A percentile compares a stretch with the other conserved stretches of the same genome.
phyloP scores from a whole-genome alignment of 352 stramenopile genomes.

The Globisporangium alternatum region DNA sequence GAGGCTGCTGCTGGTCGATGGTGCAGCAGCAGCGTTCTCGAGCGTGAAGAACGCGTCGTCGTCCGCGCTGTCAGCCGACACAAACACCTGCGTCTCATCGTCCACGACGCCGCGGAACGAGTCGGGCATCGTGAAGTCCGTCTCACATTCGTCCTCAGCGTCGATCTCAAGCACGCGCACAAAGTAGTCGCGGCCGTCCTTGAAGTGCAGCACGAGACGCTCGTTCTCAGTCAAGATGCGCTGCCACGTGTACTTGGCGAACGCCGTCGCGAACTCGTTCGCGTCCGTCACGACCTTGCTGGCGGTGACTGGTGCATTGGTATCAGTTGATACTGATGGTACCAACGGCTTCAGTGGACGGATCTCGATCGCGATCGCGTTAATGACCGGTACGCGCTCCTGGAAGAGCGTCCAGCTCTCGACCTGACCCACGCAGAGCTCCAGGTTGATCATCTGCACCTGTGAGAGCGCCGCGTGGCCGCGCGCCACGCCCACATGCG shows the following conservation, averaged over 20 bases:
- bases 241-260: conserved; percentile 51
- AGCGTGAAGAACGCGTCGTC: conserved; percentile 32
- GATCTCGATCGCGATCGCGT: conserved; percentile 65
- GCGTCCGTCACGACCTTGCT: conserved; percentile 39
- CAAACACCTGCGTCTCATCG: conserved; percentile 53
- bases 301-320: not conserved
- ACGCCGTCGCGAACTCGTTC: conserved; percentile 44
- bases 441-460: conserved; percentile 75
- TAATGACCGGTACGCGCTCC: conserved; percentile 38
- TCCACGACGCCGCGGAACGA: conserved; percentile 70
- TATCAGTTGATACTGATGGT: conserved; percentile 16
- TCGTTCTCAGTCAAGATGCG: conserved; percentile 81
- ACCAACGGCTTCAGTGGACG: conserved; percentile 35
- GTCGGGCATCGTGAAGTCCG: conserved; percentile 83
- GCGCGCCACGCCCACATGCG: conserved; percentile 31
- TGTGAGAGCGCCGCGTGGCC: conserved; percentile 62
- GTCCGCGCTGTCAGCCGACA: conserved; percentile 49
- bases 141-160: conserved; percentile 67
- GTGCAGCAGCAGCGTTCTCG: conserved; percentile 28
- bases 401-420: conserved; percentile 78
- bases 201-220: conserved; percentile 53
- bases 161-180: conserved; percentile 71
- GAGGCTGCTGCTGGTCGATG: conserved; percentile 22
- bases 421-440: conserved; percentile 68
- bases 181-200: conserved; percentile 57